Conservation (phyloP, 2,329 filamentous ascomycete species). For the Cercospora brassicicola region DNA sequence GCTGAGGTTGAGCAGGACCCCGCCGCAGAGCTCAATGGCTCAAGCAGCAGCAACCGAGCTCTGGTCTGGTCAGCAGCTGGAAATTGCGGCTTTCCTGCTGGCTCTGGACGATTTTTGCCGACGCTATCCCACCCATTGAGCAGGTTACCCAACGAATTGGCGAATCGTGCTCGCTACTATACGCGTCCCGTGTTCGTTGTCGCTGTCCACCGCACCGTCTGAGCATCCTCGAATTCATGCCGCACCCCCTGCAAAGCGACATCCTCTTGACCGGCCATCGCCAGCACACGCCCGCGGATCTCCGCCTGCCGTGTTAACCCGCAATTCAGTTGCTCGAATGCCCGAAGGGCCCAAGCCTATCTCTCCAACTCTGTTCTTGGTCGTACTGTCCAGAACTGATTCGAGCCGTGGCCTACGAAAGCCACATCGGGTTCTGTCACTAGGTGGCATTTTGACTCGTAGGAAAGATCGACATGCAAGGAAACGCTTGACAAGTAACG, state of each 20-base stretch:
- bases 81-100: neutral
- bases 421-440: neutral
- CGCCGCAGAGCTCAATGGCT: neutral
- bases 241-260: neutral
- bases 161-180: neutral
- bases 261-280: neutral
- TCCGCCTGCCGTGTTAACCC: neutral
- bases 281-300: neutral
- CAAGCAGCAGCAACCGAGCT: neutral
- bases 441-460: neutral
- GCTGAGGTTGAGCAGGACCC: slow-evolving; percentile 5
- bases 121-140: neutral
- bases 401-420: neutral
- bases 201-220: neutral
- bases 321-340: neutral
- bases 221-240: neutral
- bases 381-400: neutral
- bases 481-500: neutral
- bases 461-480: neutral
- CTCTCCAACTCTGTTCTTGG: neutral
- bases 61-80: neutral
- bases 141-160: neutral
- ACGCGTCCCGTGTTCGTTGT: neutral
- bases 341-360: neutral
- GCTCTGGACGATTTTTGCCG: neutral